Base-by-base conservation (phyloP, 169 alveolate genomes). In the Blepharisma undulans region DNA sequence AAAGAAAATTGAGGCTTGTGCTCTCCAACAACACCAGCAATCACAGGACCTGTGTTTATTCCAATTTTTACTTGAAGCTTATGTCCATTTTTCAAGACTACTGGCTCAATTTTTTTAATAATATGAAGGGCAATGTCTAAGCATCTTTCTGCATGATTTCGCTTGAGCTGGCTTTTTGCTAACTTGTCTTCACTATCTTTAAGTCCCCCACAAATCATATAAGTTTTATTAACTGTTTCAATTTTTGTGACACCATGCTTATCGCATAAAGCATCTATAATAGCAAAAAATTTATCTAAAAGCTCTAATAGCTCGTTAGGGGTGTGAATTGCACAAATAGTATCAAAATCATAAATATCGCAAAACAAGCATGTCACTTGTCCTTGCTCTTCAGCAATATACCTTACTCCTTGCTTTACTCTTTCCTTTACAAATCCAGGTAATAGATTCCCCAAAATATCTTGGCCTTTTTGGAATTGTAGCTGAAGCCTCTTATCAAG, bases 1-100 rank as follows among this genome's bases (percentile, higher is more conserved):
- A 99, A 97, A 30, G 99, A 98, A 95, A 98, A 99, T 95, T 98
- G 98, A 18, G 99, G 99, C 90, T 98, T 98, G 93, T 98, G 99
- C n/a, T 98, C 97, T 18, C 99, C 99, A 4, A 99, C 99, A 21
- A 99, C 99, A 3, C 99, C 99, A 2, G 99, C 98, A 72, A 98
- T 98, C 16, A 98, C 99, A 86, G 97, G 93, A 16, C 99, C 99
- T 84, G 98, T 96, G 92, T 99, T 98, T 32, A 98, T 98, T 21
- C 99, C 99, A n/a, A 99, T 98, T 94, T 98, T 98, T 21, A 99
- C 91, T 66, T 34, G 25, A n/a, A 86, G 72, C 72, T 86, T 86
- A 19, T 72, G 76, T 8, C 36, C 36, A 4, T 25, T 86, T 72
- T 86, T 86, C 27, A 86, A 36, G 14, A 21, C 25, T 7, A 86